A percentile compares a stretch with the other conserved stretches of the same genome.
Conservation (phyloP, 1,284 basidiomycete species). For the Cystobasidiaceae sp. region DNA sequence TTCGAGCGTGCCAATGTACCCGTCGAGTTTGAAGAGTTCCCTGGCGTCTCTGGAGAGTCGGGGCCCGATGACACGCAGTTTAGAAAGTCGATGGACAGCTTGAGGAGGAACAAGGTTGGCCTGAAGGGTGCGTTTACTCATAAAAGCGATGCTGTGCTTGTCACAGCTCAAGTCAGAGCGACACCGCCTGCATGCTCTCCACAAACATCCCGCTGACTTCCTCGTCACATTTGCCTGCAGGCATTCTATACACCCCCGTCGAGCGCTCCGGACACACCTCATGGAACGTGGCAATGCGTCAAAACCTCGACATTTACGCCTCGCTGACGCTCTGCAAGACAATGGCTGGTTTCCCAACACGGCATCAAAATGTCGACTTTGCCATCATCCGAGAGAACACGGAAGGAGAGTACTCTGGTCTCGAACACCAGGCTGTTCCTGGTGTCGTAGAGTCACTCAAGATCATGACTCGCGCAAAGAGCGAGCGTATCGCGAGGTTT, state of each 20-base stretch:
- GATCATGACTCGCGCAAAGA: conserved; percentile 91
- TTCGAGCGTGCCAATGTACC: conserved; percentile 96
- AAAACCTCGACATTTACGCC: conserved; percentile 95
- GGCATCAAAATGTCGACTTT: conserved; percentile 95
- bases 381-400: conserved; percentile 99
- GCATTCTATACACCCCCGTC: conserved; percentile 97
- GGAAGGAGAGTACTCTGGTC: conserved; percentile 98
- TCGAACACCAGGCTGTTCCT: conserved; percentile 93
- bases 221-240: conserved; percentile 55
- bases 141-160: too few species aligned
- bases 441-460: conserved; percentile 99
- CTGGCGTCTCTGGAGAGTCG: conserved; percentile 79
- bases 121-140: conserved; percentile 80
- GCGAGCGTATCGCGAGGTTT: conserved; percentile 93
- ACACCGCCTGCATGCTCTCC: too few species aligned
- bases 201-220: too few species aligned
- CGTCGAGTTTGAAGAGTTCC: conserved; percentile 67
- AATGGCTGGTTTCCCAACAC: conserved; percentile 91
- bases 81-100: conserved; percentile 93
- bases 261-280: conserved; percentile 95
- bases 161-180: too few species aligned
- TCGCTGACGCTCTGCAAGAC: conserved; percentile 98
- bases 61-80: conserved; percentile 90
- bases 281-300: conserved; percentile 99
- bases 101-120: conserved; percentile 95